phyloP scores from a whole-genome alignment of 352 stramenopile species.

The Phytophthora fragariae region DNA sequence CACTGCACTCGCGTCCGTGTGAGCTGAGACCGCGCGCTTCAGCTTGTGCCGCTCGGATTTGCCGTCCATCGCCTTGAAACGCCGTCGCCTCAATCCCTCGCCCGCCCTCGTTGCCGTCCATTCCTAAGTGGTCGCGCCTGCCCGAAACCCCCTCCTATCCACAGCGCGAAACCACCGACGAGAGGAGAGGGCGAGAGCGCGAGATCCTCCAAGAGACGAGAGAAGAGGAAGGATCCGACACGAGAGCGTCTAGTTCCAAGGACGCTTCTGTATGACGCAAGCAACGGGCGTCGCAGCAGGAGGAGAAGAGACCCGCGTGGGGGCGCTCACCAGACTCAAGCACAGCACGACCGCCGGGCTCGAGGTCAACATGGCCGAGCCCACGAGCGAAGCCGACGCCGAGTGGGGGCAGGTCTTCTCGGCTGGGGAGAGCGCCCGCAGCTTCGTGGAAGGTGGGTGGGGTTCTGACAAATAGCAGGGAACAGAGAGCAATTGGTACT shows the following conservation, averaged over 20 bases:
- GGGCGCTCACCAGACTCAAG: slow-evolving; percentile 29
- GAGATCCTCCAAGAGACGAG: slow-evolving; percentile 31
- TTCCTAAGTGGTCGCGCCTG: slow-evolving; percentile 27
- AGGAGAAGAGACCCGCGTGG: slow-evolving; percentile 18
- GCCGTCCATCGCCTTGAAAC: background rate
- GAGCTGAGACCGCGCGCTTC: background rate
- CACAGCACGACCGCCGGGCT: slow-evolving; percentile 20
- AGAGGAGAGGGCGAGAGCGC: background rate
- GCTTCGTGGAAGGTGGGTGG: slow-evolving; percentile 67
- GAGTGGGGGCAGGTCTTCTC: slow-evolving; percentile 69
- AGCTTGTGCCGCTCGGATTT: slow-evolving; percentile 15
- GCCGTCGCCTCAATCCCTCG: slow-evolving; percentile 10
- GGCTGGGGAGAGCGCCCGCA: slow-evolving; percentile 56
- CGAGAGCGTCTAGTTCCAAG: slow-evolving; percentile 2
- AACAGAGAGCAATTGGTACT: background rate
- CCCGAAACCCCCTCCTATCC: slow-evolving; percentile 33
- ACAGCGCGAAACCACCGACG: slow-evolving; percentile 8
- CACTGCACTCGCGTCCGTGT: background rate
- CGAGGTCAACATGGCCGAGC: slow-evolving; percentile 40
- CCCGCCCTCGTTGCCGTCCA: slow-evolving; percentile 11
- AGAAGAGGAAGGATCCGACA: background rate
- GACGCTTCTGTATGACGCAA: slow-evolving; percentile 40
- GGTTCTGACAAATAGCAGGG: no score
- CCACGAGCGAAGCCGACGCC: slow-evolving; percentile 30
- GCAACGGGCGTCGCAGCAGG: slow-evolving; percentile 14